Percentiles rank a stretch among this genome's conserved stretches.
Conservation (phyloP, 2,329 filamentous ascomycete species). For the Aspergillus sergii region DNA sequence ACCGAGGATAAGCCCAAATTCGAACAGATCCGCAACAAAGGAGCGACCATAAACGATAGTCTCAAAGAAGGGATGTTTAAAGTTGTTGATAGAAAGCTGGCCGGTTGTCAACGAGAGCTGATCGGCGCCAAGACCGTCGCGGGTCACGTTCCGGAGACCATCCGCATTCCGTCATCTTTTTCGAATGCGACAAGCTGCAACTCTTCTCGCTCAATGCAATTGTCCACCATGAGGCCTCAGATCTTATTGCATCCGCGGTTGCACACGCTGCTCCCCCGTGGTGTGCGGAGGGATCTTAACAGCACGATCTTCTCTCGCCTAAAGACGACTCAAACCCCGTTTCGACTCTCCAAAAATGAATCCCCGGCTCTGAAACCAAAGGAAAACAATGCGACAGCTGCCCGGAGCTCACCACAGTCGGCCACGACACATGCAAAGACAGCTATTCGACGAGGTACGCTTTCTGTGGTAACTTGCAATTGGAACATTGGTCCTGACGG, state of each 20-base stretch:
- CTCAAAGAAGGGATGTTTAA: background rate
- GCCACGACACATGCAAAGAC: conserved; percentile 27
- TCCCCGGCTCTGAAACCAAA: conserved; percentile 23
- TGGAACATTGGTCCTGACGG: conserved; percentile 13
- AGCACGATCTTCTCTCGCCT: conserved; percentile 30
- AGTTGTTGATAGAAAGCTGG: conserved; percentile 5
- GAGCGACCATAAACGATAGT: background rate
- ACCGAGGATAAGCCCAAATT: background rate
- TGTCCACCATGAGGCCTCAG: conserved; percentile 27
- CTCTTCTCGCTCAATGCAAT: background rate
- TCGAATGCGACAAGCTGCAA: background rate
- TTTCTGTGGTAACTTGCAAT: background rate
- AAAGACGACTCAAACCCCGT: conserved; percentile 32
- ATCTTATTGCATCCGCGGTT: conserved; percentile 35
- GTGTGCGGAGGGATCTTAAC: conserved; percentile 29
- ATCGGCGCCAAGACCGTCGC: conserved; percentile 10
- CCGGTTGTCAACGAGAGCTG: background rate
- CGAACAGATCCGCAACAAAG: background rate
- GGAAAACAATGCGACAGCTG: conserved; percentile 16
- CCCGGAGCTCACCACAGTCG: conserved; percentile 19
- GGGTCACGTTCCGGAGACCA: conserved; percentile 14
- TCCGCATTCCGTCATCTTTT: conserved; percentile 9
- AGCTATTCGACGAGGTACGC: conserved; percentile 32
- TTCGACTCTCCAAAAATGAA: conserved; percentile 27
- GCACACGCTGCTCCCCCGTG: conserved; percentile 28